Base-by-base conservation (phyloP, 768 basidiomycete species). In the Tulasnella sp. region DNA sequence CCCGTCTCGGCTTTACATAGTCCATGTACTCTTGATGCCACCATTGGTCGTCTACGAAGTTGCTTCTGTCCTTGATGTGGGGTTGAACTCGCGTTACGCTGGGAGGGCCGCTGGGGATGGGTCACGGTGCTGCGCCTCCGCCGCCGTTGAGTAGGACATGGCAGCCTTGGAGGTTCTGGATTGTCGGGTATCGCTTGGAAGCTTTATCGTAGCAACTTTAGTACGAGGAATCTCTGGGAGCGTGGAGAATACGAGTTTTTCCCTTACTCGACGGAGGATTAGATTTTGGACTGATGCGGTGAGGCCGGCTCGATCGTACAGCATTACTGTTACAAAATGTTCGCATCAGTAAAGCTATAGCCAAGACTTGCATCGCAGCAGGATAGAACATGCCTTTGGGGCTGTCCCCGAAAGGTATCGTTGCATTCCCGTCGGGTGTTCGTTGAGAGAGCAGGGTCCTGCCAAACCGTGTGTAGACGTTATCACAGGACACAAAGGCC, bases 151-250 rank as follows among this genome's bases (percentile, higher is more conserved):
- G 54, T 54, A 24, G 54, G 54, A 54, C 22, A 22, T 75, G 31
- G 74, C 1, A 28, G 74, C 40, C 28, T 48, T 41, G n/a, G 74
- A 41, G 14, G 34, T 4, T 9, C 34, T 24, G 11, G 46, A 37
- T 42, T 9, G 74, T 75, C 74, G 74, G 4, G 74, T 22, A 75
- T 75, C 74, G n/a, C 16, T 42, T n/a, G 74, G 74, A 16, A 69
- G 31, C 6, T 69, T 31, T 37, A 75, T 28, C 40, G 44, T 75
- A 5, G 74, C 40, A 5, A 11, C 16, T 69, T 6, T 69, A 16
- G 64, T 69, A 2, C 34, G n/a, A n/a, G n/a, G n/a, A n/a, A n/a
- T 69, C 6, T 6, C 11, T 20, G 64, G 34, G 18, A 12, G 31
- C 3, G 31, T 31, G 1, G 64, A 5, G 28, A 16, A 31, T 16